A percentile compares a stretch with the other conserved stretches of the same genome.
Evolutionary conservation across 2,329 filamentous ascomycete genomes (phyloP).

Genomic region (Apiospora koreana): DNA sequence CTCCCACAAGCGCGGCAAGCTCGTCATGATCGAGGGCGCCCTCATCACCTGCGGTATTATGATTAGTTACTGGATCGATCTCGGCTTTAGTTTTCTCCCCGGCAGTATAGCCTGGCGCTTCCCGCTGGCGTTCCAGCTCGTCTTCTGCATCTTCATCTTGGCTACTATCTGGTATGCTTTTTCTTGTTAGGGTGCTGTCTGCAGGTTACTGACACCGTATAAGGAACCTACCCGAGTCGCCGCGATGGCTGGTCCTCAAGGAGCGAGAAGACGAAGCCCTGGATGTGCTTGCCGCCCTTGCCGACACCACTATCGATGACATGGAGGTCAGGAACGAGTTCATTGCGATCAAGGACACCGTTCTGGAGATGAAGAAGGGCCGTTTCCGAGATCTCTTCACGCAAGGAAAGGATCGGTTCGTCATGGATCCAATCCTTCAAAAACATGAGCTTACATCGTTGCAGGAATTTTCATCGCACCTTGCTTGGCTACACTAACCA

Average conservation of each 20-base stretch:
- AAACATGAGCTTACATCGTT: not conserved
- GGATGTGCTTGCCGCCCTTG: conserved; percentile 43
- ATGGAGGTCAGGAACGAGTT: conserved; percentile 57
- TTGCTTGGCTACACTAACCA: conserved; percentile 58
- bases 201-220: not conserved
- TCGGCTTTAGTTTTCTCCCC: conserved; percentile 55
- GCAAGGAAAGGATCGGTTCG: conserved; percentile 52
- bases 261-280: conserved; percentile 45
- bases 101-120: conserved; percentile 59
- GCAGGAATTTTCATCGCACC: conserved; percentile 53
- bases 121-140: conserved; percentile 58
- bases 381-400: conserved; percentile 60
- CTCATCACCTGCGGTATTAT: conserved; percentile 59
- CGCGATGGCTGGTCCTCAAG: conserved; percentile 47
- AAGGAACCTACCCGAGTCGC: conserved; percentile 48
- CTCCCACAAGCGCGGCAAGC: conserved; percentile 58
- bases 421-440: not conserved
- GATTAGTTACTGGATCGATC: conserved; percentile 62
- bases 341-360: conserved; percentile 57
- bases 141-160: conserved; percentile 61
- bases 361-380: conserved; percentile 61
- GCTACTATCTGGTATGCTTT: conserved; percentile 44
- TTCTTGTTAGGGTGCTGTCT: too few relatives aligned
- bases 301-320: conserved; percentile 44
- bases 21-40: conserved; percentile 62